These are phyloP conservation scores for Cercospora citrullina DNA, from an alignment of 2,329 filamentous ascomycete genomes.

Conservation along the genomic window DNA sequence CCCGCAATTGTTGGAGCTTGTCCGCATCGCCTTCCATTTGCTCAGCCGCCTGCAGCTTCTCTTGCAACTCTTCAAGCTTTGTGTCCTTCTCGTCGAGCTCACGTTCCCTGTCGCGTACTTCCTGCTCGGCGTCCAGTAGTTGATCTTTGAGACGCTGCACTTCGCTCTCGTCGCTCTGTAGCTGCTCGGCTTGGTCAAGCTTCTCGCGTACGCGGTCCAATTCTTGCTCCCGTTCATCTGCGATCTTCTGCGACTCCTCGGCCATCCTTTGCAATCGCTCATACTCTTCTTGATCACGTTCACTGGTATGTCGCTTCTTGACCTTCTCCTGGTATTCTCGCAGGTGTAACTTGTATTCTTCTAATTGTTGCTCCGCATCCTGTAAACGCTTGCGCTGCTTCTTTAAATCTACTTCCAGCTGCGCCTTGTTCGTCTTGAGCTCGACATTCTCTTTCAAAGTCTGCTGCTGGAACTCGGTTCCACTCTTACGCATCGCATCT, in stretches of 20 bases:
- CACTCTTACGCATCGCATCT: slow-evolving; percentile 81
- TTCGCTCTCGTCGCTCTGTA: slow-evolving; percentile 36
- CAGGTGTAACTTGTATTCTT: slow-evolving; percentile 78
- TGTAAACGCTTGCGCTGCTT: slow-evolving; percentile 82
- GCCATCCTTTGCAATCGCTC: slow-evolving; percentile 48
- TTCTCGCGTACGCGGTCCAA: slow-evolving; percentile 45
- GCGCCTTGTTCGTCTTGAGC: slow-evolving; percentile 88
- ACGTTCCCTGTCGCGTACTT: slow-evolving; percentile 52
- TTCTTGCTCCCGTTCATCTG: slow-evolving; percentile 46
- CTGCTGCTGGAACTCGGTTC: slow-evolving; percentile 84
- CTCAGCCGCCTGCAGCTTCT: slow-evolving; percentile 42
- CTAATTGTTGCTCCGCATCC: slow-evolving; percentile 81
- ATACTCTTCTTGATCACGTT: slow-evolving; percentile 65
- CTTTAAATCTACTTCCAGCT: slow-evolving; percentile 82
- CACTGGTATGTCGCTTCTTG: slow-evolving; percentile 69
- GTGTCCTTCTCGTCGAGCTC: slow-evolving; percentile 46
- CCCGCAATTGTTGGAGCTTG: slow-evolving; percentile 43
- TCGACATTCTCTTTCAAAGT: slow-evolving; percentile 94
- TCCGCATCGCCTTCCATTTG: slow-evolving; percentile 37
- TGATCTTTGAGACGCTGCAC: slow-evolving; percentile 49
- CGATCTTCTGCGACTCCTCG: slow-evolving; percentile 45
- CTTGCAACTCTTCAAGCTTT: slow-evolving; percentile 50
- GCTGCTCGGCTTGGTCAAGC: slow-evolving; percentile 42
- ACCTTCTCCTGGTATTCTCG: slow-evolving; percentile 79
- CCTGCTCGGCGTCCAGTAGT: slow-evolving; percentile 51